phyloP scores from a whole-genome alignment of 306 rosid species.

The Acacia acuminata region DNA sequence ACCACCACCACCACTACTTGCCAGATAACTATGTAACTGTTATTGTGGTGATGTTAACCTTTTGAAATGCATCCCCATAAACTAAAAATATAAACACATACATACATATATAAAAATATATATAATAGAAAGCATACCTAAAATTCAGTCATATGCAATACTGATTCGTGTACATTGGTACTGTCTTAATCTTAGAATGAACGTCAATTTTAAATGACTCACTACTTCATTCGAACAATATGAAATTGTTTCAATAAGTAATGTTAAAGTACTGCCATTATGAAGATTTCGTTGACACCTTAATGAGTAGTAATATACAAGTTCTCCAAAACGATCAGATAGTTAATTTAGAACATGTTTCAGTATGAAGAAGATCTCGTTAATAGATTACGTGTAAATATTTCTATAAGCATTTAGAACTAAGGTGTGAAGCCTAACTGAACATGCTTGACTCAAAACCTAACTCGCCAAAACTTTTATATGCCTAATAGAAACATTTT shows the following conservation, averaged over 20 bases:
- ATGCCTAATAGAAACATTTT: neutral
- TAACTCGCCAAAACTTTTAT: neutral
- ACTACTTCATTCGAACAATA: neutral
- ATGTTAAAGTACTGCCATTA: neutral
- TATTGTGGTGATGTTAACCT: neutral
- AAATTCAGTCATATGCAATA: conserved; percentile 37
- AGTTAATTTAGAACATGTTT: neutral
- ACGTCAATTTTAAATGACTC: neutral
- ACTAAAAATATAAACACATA: no score
- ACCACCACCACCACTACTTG: neutral
- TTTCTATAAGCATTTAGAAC: neutral
- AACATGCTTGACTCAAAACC: neutral
- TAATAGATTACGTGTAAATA: neutral
- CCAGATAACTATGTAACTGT: conserved; percentile 30
- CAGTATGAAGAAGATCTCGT: neutral
- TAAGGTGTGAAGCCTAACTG: neutral
- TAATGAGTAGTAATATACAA: neutral
- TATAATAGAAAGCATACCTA: conserved; percentile 26
- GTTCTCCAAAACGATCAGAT: neutral
- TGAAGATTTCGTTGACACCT: neutral
- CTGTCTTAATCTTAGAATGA: conserved; percentile 32
- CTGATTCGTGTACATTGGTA: neutral
- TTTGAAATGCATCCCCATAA: conserved; percentile 12
- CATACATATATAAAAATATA: no score
- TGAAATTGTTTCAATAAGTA: neutral